A percentile compares a stretch with the other conserved stretches of the same genome.
Conservation (phyloP, 2,329 filamentous ascomycete species). For the Septoria petroselini region DNA sequence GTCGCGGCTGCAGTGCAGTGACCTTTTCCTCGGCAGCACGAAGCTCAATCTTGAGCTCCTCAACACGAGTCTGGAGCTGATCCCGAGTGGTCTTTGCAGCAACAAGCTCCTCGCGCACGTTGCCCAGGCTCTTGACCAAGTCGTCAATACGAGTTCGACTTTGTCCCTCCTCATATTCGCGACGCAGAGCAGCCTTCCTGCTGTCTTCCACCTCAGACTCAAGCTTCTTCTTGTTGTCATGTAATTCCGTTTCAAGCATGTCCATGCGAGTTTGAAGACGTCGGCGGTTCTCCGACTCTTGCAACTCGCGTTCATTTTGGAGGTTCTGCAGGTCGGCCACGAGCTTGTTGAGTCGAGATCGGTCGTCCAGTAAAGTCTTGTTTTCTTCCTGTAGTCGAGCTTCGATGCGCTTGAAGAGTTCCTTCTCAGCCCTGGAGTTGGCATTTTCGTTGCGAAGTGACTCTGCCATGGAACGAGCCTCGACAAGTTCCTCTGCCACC, state of each 20-base stretch:
- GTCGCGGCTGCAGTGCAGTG: constrained; percentile 75
- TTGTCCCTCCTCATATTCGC: constrained; percentile 87
- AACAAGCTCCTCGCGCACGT: constrained; percentile 81
- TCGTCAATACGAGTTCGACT: constrained; percentile 90
- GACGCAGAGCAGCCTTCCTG: constrained; percentile 76
- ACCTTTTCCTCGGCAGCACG: constrained; percentile 85
- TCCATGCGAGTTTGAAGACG: constrained; percentile 77
- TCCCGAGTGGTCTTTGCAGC: constrained; percentile 83
- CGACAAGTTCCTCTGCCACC: constrained; percentile 87
- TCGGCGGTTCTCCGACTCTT: constrained; percentile 76
- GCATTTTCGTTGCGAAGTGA: constrained; percentile 86
- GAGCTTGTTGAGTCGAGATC: constrained; percentile 75
- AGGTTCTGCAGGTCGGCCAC: constrained; percentile 82
- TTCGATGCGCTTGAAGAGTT: constrained; percentile 91
- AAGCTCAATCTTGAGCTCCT: constrained; percentile 84
- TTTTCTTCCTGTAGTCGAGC: constrained; percentile 85
- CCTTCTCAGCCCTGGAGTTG: constrained; percentile 92
- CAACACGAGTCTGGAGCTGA: constrained; percentile 81
- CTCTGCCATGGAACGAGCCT: constrained; percentile 75
- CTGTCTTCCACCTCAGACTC: constrained; percentile 77
- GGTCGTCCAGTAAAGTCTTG: constrained; percentile 78
- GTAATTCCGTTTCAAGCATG: constrained; percentile 72
- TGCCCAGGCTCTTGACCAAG: constrained; percentile 72
- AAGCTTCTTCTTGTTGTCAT: constrained; percentile 75
- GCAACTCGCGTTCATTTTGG: constrained; percentile 84